Evolutionary conservation across 345 rosid genomes (phyloP).

Genomic region (Populus ilicifolia): DNA sequence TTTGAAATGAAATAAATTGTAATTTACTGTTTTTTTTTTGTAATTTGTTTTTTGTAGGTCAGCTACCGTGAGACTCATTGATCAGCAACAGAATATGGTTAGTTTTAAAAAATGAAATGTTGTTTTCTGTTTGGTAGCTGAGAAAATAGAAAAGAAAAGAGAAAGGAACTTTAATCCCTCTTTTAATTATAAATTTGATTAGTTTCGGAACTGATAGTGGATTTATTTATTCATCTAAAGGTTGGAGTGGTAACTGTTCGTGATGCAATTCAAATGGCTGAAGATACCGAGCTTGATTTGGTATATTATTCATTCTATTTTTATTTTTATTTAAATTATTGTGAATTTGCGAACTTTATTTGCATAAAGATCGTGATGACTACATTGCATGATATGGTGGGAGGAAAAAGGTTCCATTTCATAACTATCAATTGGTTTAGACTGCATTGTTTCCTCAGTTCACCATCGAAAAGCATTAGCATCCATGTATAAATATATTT

Average conservation of each 20-base stretch:
- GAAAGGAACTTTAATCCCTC: not conserved
- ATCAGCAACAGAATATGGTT: constrained; percentile 77
- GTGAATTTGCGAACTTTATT: not conserved
- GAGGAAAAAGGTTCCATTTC: not conserved
- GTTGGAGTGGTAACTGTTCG: constrained; percentile 72
- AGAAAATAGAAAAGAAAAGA: not conserved
- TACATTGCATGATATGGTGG: not conserved
- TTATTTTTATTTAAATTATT: not conserved
- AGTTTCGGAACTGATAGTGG: constrained; percentile 1
- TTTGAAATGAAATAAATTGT: not conserved
- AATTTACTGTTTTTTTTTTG: not conserved
- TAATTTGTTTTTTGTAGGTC: constrained; percentile 43
- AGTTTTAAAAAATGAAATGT: constrained; percentile 11
- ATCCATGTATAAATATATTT: not conserved
- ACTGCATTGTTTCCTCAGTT: not conserved
- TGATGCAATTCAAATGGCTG: constrained; percentile 80
- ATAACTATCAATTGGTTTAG: not conserved
- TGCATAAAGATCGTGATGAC: not conserved
- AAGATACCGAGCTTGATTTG: constrained; percentile 83
- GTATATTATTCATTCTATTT: constrained; percentile 29
- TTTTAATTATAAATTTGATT: not conserved
- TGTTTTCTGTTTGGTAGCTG: constrained; percentile 11
- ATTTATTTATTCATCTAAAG: constrained; percentile 29
- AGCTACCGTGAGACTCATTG: constrained; percentile 71
- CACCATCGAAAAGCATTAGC: not conserved